A percentile compares a stretch with the other conserved stretches of the same genome.
Conservation (phyloP, 2,329 filamentous ascomycete genomes). For the Stenocarpella maydis region DNA sequence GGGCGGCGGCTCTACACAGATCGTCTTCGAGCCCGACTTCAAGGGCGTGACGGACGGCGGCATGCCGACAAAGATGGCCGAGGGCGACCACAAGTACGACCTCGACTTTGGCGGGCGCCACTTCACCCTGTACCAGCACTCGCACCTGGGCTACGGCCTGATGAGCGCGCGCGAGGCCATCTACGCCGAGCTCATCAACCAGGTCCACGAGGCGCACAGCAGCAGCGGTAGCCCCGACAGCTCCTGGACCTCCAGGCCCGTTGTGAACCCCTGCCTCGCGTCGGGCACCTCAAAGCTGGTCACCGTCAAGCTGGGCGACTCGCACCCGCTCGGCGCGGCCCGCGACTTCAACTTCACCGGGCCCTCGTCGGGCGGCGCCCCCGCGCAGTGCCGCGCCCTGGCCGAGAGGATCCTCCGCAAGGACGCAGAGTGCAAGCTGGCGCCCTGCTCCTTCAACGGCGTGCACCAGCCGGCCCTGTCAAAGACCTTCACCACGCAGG, state of each 20-base stretch:
- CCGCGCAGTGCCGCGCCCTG: conserved; percentile 88
- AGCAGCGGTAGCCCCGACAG: conserved; percentile 55
- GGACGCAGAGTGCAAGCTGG: conserved; percentile 79
- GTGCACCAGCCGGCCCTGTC: conserved; percentile 91
- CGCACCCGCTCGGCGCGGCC: conserved; percentile 69
- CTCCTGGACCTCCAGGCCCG: conserved; percentile 74
- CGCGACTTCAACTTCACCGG: conserved; percentile 88
- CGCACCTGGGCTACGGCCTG: conserved; percentile 93
- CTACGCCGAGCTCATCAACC: conserved; percentile 77
- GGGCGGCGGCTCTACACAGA: conserved; percentile 95
- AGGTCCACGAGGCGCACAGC: conserved; percentile 71
- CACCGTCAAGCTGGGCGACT: conserved; percentile 73
- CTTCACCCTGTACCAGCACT: conserved; percentile 97
- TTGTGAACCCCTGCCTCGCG: conserved; percentile 86
- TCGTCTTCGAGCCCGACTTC: conserved; percentile 97
- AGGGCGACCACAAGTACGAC: conserved; percentile 95
- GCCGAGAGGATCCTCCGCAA: conserved; percentile 93
- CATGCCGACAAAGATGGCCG: conserved; percentile 83
- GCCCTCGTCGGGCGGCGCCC: conserved; percentile 71
- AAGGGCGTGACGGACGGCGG: conserved; percentile 75
- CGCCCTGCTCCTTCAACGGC: conserved; percentile 98
- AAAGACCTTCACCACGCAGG: conserved; percentile 91
- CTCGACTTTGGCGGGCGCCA: conserved; percentile 89
- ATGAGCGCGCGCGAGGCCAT: conserved; percentile 94
- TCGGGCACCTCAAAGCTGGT: conserved; percentile 80